A percentile compares a stretch with the other conserved stretches of the same genome.
phyloP scores from a whole-genome alignment of 345 rosid species.

The Citrus australasica region DNA sequence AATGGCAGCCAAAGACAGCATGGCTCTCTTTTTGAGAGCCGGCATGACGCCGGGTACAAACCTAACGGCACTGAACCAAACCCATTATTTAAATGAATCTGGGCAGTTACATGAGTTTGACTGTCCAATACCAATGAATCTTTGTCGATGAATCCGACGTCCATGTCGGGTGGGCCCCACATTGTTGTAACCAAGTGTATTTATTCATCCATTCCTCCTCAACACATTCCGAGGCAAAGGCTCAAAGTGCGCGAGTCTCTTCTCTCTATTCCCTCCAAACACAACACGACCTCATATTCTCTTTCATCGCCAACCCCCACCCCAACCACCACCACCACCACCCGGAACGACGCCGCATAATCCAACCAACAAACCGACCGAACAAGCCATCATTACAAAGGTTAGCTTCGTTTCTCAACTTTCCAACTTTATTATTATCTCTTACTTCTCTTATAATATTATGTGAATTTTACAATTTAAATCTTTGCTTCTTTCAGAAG shows the following conservation, averaged over 20 bases:
- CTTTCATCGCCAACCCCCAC: neutral
- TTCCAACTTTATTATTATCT: neutral
- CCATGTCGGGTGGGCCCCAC: no score
- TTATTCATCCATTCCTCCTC: no score
- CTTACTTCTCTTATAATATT: no score
- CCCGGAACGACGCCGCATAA: neutral
- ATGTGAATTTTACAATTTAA: neutral
- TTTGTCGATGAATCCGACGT: no score
- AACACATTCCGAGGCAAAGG: no score
- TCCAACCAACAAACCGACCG: neutral
- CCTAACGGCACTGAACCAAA: no score
- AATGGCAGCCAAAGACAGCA: no score
- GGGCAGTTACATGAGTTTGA: no score
- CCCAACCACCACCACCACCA: neutral
- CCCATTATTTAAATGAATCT: no score
- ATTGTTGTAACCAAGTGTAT: accelerated
- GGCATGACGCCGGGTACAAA: no score
- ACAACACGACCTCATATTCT: neutral
- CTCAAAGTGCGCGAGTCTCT: neutral
- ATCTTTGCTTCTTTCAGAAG: neutral
- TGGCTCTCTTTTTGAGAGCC: no score
- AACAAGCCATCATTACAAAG: neutral
- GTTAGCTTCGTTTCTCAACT: neutral
- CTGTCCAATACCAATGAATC: no score
- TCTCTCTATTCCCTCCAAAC: neutral